Conservation (phyloP, 2,329 filamentous ascomycete genomes). For the Ophiostoma ulmi region DNA sequence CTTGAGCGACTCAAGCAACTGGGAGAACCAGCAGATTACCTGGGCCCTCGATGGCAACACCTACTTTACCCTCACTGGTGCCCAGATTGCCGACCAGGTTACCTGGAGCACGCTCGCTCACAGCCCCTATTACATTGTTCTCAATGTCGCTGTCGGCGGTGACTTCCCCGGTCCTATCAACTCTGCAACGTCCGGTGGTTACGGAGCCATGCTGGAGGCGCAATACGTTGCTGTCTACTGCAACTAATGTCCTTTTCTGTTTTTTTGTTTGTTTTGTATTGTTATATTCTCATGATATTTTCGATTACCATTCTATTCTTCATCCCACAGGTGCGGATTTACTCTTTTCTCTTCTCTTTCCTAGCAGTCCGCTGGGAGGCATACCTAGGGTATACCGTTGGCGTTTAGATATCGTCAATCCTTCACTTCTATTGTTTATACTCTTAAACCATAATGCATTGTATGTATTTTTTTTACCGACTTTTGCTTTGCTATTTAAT, state of each 20-base stretch:
- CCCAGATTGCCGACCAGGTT: conserved; percentile 38
- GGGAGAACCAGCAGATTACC: conserved; percentile 43
- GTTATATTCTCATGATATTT: background rate
- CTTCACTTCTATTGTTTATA: conserved; percentile 11
- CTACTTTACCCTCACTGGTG: conserved; percentile 43
- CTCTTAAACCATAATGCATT: conserved; percentile 1
- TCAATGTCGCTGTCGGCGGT: conserved; percentile 52
- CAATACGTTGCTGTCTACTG: conserved; percentile 32
- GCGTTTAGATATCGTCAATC: background rate
- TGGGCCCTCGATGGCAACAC: conserved; percentile 43
- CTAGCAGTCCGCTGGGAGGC: background rate
- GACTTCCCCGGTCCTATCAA: conserved; percentile 44
- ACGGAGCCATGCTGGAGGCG: conserved; percentile 32
- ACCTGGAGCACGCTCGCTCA: conserved; percentile 46
- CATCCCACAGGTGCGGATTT: conserved; percentile 2
- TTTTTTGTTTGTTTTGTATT: background rate
- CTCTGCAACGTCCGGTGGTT: conserved; percentile 28
- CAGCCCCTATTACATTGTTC: conserved; percentile 45
- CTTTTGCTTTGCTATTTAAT: background rate
- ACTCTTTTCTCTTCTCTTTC: conserved; percentile 12
- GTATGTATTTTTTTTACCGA: background rate
- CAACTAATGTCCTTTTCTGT: conserved; percentile 10
- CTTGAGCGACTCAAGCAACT: conserved; percentile 39
- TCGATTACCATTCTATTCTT: background rate
- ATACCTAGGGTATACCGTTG: background rate